Conservation (phyloP, 2,329 filamentous ascomycete species). For the Sordariomycetes sp. region DNA sequence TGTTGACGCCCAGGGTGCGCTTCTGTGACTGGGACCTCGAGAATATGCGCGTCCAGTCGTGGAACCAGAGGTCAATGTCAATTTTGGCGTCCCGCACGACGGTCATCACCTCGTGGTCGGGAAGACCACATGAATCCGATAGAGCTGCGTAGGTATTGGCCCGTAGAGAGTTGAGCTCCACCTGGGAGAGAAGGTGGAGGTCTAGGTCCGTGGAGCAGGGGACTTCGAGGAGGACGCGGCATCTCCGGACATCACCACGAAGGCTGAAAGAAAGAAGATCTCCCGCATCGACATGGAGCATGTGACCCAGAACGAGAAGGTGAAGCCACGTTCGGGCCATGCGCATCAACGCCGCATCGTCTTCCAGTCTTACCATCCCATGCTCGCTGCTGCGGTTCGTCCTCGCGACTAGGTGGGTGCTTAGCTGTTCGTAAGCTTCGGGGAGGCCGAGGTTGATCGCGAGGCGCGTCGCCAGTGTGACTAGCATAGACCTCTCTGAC, state of each 20-base stretch:
- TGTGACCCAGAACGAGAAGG: conserved; percentile 36
- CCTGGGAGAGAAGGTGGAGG: conserved; percentile 35
- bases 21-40: conserved; percentile 12
- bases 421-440: conserved; percentile 24
- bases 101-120: conserved; percentile 21
- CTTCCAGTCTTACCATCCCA: conserved; percentile 10
- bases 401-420: conserved; percentile 8
- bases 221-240: conserved; percentile 28
- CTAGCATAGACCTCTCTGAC: conserved; percentile 33
- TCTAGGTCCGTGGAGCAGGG: conserved; percentile 30
- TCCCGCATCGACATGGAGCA: conserved; percentile 25
- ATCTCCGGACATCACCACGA: conserved; percentile 27
- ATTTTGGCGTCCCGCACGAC: conserved; percentile 29
- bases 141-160: conserved; percentile 22
- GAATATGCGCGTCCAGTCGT: conserved; percentile 17
- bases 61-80: conserved; percentile 34
- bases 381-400: not conserved
- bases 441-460: conserved; percentile 32
- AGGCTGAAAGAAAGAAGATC: conserved; percentile 15
- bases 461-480: conserved; percentile 35
- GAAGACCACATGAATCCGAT: conserved; percentile 10
- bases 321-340: conserved; percentile 36
- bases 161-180: conserved; percentile 22
- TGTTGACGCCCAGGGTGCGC: conserved; percentile 26
- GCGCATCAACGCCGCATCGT: conserved; percentile 18